Evolutionary conservation across 164 flowering plant genomes (phyloP).

Genomic region (Aristolochia californica): DNA sequence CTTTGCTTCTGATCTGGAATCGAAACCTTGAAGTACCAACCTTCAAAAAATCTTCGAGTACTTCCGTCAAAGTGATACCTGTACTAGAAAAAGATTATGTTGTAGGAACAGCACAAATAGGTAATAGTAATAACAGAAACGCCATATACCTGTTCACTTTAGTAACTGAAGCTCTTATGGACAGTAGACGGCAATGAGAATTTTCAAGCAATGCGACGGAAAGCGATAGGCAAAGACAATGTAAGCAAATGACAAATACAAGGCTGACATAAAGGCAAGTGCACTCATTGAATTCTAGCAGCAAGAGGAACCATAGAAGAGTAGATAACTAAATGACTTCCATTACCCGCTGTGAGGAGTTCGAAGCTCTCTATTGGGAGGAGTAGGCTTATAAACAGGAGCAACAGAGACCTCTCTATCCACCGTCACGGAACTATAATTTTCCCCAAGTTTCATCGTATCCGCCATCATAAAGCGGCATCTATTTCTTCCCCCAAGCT

Average conservation of each 20-base stretch:
- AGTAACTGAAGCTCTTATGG: too few species aligned
- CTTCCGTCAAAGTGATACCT: slow-evolving; percentile 92
- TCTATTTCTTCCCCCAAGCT: not conserved
- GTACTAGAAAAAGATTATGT: not conserved
- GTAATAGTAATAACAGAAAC: too few species aligned
- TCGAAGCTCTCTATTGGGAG: slow-evolving; percentile 54
- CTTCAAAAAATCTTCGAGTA: slow-evolving; percentile 69
- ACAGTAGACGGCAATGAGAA: not conserved
- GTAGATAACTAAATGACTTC: not conserved
- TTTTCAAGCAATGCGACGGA: not conserved
- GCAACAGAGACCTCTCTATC: slow-evolving; percentile 14
- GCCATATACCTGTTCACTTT: too few species aligned
- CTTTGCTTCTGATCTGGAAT: slow-evolving; percentile 76
- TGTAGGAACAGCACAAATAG: too few species aligned
- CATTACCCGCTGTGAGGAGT: slow-evolving; percentile 98
- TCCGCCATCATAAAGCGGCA: slow-evolving; percentile 3
- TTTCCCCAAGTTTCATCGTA: slow-evolving; percentile 1
- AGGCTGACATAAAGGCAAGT: not conserved
- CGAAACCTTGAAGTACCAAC: slow-evolving; percentile 93
- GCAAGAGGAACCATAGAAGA: too few species aligned
- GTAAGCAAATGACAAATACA: not conserved
- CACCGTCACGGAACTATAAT: not conserved
- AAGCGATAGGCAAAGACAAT: not conserved
- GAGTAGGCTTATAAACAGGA: slow-evolving; percentile 66
- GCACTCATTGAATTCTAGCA: too few species aligned